Conservation (phyloP, 2,329 filamentous ascomycete genomes). For the Scedosporium apiospermum region DNA sequence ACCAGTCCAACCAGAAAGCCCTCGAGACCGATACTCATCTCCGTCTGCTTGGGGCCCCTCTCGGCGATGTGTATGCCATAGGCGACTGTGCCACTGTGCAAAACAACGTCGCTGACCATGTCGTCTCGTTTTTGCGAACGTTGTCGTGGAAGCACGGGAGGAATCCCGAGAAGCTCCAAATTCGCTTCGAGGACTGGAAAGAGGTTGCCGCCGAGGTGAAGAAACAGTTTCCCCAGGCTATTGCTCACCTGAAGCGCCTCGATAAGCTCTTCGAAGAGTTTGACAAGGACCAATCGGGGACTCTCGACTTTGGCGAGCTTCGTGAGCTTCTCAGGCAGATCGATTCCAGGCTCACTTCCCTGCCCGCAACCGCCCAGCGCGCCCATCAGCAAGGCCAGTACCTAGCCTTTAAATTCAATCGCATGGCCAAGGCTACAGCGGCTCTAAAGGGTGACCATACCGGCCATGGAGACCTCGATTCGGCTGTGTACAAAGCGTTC, state of each 20-base stretch:
- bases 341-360: conserved; percentile 84
- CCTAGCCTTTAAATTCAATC: conserved; percentile 88
- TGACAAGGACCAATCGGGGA: conserved; percentile 86
- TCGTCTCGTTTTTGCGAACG: conserved; percentile 80
- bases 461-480: conserved; percentile 81
- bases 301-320: conserved; percentile 88
- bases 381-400: conserved; percentile 95
- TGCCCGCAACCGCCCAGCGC: conserved; percentile 91
- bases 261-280: conserved; percentile 88
- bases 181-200: conserved; percentile 85
- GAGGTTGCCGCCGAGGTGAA: conserved; percentile 74
- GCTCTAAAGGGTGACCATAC: conserved; percentile 73
- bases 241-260: conserved; percentile 75
- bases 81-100: conserved; percentile 95
- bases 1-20: conserved; percentile 81
- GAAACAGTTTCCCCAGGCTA: conserved; percentile 83
- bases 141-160: conserved; percentile 87
- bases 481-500: conserved; percentile 87
- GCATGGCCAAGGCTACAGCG: conserved; percentile 67
- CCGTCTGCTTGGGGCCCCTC: conserved; percentile 74
- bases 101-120: conserved; percentile 89
- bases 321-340: conserved; percentile 83
- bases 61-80: conserved; percentile 93
- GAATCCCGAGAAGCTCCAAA: conserved; percentile 77
- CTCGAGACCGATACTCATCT: conserved; percentile 93